phyloP scores from a whole-genome alignment of 805 yeast species.

The Myxozyma udenii region DNA sequence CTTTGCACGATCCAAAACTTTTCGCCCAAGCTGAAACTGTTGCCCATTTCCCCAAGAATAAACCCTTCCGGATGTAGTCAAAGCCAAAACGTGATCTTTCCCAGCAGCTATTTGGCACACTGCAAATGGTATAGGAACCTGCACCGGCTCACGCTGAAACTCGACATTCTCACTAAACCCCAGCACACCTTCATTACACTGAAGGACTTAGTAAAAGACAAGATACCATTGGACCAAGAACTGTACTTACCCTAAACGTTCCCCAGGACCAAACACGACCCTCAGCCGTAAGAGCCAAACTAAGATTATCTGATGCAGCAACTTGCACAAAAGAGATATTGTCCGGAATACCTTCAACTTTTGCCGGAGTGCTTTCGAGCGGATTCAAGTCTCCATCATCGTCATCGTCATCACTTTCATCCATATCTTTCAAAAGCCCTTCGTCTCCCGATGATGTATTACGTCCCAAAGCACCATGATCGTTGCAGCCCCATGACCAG shows the following conservation, averaged over 20 bases:
- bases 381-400: conserved; percentile 83
- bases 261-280: conserved; percentile 99
- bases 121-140: conserved; percentile 57
- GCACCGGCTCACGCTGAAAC: conserved; percentile 66
- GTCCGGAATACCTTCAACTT: conserved; percentile 56
- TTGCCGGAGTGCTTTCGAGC: conserved; percentile 82
- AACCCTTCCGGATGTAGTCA: conserved; percentile 80
- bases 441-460: conserved; percentile 62
- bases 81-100: conserved; percentile 83
- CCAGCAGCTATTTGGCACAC: conserved; percentile 86
- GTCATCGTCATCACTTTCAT: conserved; percentile 58
- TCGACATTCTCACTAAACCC: conserved; percentile 69
- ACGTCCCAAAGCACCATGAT: conserved; percentile 86
- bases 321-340: conserved; percentile 65
- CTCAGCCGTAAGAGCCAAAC: conserved; percentile 70
- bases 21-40: conserved; percentile 86
- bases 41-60: conserved; percentile 98
- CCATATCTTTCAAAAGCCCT: conserved; percentile 59
- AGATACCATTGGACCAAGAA: neutral
- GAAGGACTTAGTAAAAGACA: neutral
- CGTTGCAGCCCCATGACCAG: conserved; percentile 99
- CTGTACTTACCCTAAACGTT: conserved; percentile 57
- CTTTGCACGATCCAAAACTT: conserved; percentile 73
- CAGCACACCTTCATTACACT: conserved; percentile 80
- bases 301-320: conserved; percentile 88